Conservation (phyloP, 305 asterid genomes). For the Andrographis paniculata region DNA sequence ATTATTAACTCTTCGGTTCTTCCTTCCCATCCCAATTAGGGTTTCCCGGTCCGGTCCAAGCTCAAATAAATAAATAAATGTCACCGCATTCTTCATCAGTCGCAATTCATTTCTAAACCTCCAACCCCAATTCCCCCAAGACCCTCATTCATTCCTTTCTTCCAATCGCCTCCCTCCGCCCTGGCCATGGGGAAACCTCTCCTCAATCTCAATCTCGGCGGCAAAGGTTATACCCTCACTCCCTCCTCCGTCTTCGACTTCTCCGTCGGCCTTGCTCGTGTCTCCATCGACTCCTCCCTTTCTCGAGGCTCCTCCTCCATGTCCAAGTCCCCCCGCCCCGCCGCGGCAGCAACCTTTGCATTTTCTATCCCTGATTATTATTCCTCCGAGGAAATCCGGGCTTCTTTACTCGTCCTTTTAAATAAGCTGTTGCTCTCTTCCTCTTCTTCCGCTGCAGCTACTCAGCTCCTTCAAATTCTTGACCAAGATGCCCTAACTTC, state of each 20-base stretch:
- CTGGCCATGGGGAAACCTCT: constrained; percentile 40
- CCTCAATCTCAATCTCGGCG: constrained; percentile 39
- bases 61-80: no score
- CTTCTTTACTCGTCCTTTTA: constrained; percentile 51
- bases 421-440: constrained; percentile 45
- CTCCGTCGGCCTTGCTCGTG: constrained; percentile 35
- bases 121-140: no score
- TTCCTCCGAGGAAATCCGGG: constrained; percentile 41
- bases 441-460: constrained; percentile 28
- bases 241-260: constrained; percentile 46
- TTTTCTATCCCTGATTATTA: constrained; percentile 47
- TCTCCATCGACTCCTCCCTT: constrained; percentile 47
- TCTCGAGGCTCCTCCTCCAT: constrained; percentile 29
- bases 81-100: no score
- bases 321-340: no score
- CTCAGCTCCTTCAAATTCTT: constrained; percentile 37
- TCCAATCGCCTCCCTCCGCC: neutral
- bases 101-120: no score
- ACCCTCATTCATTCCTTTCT: no score
- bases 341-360: constrained; percentile 17
- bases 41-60: no score
- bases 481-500: constrained; percentile 17
- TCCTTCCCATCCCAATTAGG: no score
- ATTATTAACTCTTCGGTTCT: no score
- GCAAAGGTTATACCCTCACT: constrained; percentile 52